phyloP scores from a whole-genome alignment of 768 basidiomycete species.

The Exidia glandulosa region DNA sequence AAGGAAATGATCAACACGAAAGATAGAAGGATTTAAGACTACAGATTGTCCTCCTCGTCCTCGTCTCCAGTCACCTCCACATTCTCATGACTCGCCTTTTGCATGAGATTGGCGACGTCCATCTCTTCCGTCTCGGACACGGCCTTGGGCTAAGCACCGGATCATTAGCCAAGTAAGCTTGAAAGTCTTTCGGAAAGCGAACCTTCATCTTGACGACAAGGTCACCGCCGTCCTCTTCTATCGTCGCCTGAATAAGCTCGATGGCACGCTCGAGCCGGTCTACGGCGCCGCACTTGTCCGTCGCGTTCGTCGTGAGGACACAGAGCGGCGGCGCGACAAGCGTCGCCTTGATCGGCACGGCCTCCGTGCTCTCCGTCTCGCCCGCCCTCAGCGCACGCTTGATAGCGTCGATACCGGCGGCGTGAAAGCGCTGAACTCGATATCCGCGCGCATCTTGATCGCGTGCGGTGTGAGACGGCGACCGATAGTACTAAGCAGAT shows the following conservation, averaged over 20 bases:
- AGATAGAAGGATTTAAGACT: no score
- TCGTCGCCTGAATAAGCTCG: constrained; percentile 75
- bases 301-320: constrained; percentile 90
- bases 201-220: constrained; percentile 97
- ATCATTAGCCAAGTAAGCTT: no score
- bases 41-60: constrained; percentile 52
- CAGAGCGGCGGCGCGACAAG: constrained; percentile 94
- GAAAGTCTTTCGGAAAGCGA: no score
- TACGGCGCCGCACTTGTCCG: constrained; percentile 91
- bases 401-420: constrained; percentile 93
- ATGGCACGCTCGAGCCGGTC: constrained; percentile 91
- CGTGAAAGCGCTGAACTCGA: constrained; percentile 93
- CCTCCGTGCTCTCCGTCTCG: constrained; percentile 69
- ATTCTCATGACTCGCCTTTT: constrained; percentile 86
- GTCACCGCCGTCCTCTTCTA: constrained; percentile 75
- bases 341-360: constrained; percentile 94
- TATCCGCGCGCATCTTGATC: constrained; percentile 96
- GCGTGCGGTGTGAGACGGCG: constrained; percentile 94
- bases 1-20: no score
- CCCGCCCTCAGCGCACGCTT: constrained; percentile 84
- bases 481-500: constrained; percentile 77
- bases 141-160: constrained; percentile 99
- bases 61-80: constrained; percentile 94
- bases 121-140: constrained; percentile 96
- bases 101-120: constrained; percentile 95